Conservation (phyloP, 306 rosid genomes). For the Rubus parviflorus region DNA sequence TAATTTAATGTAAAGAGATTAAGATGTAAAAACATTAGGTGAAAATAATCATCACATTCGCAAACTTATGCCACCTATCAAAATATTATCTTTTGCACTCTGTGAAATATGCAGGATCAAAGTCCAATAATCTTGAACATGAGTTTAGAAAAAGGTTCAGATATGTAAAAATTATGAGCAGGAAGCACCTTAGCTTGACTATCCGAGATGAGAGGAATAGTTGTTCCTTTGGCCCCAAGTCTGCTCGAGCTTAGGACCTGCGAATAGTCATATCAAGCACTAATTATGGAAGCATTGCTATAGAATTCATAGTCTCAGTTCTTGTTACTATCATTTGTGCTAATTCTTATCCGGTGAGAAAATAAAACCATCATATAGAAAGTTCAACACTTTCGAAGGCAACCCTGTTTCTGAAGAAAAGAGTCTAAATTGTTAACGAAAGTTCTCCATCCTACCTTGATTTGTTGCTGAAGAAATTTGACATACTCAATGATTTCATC, state of each 20-base stretch:
- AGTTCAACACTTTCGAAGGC: neutral
- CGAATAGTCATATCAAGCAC: conserved; percentile 8
- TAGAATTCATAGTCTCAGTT: neutral
- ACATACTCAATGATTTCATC: conserved; percentile 54
- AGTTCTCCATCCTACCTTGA: conserved; percentile 35
- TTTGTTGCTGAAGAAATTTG: conserved; percentile 49
- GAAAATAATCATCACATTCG: neutral
- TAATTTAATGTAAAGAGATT: neutral
- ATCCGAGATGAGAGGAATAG: conserved; percentile 16
- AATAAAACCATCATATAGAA: neutral
- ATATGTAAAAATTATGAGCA: no score
- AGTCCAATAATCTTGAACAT: neutral
- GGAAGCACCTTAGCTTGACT: conserved; percentile 24
- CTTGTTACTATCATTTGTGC: neutral
- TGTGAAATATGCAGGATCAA: neutral
- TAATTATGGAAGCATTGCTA: neutral
- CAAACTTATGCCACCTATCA: neutral
- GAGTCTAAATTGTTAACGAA: neutral
- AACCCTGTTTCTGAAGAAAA: neutral
- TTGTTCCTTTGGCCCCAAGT: conserved; percentile 27
- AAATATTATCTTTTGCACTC: neutral
- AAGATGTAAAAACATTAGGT: neutral
- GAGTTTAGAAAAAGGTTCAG: neutral
- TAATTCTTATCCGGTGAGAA: neutral
- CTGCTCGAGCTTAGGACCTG: conserved; percentile 43